Percentiles rank a stretch among this genome's conserved stretches.
Evolutionary conservation across 2,329 filamentous ascomycete genomes (phyloP).

Genomic region (Daldinia sp.): DNA sequence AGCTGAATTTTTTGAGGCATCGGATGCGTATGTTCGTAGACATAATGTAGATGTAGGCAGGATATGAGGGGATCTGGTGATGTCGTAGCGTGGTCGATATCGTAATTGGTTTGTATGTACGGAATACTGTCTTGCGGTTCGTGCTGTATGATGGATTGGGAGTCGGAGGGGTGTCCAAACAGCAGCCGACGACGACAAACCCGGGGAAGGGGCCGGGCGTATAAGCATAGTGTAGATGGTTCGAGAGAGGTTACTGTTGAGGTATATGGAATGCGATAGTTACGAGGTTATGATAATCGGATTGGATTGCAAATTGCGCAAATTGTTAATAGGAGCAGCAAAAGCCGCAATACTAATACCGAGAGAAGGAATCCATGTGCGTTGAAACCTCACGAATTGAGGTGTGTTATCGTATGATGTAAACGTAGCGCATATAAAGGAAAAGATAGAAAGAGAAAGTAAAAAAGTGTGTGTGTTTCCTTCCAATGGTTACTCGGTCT

Average conservation of each 20-base stretch:
- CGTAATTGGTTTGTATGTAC: slow-evolving; percentile 25
- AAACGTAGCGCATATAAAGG: slow-evolving; percentile 3
- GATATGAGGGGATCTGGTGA: slow-evolving; percentile 18
- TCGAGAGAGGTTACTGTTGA: slow-evolving; percentile 12
- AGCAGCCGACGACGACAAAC: slow-evolving; percentile 14
- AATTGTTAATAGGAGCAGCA: slow-evolving; percentile 44
- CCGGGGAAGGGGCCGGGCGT: slow-evolving; percentile 34
- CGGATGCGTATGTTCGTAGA: slow-evolving; percentile 41
- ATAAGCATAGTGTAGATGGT: slow-evolving; percentile 39
- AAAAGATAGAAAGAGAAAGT: slow-evolving; percentile 2
- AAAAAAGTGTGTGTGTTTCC: background rate
- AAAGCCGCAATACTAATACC: slow-evolving; percentile 48
- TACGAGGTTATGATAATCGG: background rate
- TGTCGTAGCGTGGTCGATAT: slow-evolving; percentile 18
- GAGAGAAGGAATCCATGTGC: slow-evolving; percentile 47
- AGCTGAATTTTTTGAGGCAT: slow-evolving; percentile 34
- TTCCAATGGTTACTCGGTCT: background rate
- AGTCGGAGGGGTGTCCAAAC: slow-evolving; percentile 18
- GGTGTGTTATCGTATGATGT: slow-evolving; percentile 11
- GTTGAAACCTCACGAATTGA: slow-evolving; percentile 27
- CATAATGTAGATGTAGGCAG: slow-evolving; percentile 10
- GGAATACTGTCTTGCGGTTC: slow-evolving; percentile 38
- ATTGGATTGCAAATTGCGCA: slow-evolving; percentile 35
- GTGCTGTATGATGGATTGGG: slow-evolving; percentile 12
- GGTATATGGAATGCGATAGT: slow-evolving; percentile 2